Conservation (phyloP, 2,329 filamentous ascomycete genomes). For the Verticillium longisporum region DNA sequence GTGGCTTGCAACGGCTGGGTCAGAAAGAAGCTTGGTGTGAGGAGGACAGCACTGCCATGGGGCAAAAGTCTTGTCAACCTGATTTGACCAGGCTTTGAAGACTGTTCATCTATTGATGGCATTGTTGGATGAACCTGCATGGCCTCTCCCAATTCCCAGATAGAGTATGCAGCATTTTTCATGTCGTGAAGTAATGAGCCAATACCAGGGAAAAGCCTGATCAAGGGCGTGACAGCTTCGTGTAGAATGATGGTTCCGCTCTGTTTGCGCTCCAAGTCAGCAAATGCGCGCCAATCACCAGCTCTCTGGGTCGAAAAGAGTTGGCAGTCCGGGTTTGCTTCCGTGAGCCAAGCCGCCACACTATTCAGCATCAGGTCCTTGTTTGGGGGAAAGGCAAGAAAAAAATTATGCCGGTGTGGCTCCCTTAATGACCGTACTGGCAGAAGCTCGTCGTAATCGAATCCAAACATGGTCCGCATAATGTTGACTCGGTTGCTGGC, state of each 20-base stretch:
- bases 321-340: slow-evolving; percentile 28
- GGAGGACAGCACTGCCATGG: slow-evolving; percentile 24
- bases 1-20: slow-evolving; percentile 26
- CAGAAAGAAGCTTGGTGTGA: slow-evolving; percentile 34
- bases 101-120: slow-evolving; percentile 5
- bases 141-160: slow-evolving; percentile 35
- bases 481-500: slow-evolving; percentile 4
- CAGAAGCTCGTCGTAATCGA: slow-evolving; percentile 23
- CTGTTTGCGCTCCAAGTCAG: slow-evolving; percentile 12
- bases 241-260: slow-evolving; percentile 35
- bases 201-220: slow-evolving; percentile 30
- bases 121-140: slow-evolving; percentile 12
- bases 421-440: slow-evolving; percentile 9
- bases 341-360: slow-evolving; percentile 37
- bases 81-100: slow-evolving; percentile 3
- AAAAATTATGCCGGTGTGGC: slow-evolving; percentile 29
- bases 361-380: slow-evolving; percentile 25
- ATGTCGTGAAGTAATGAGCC: slow-evolving; percentile 20
- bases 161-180: slow-evolving; percentile 18
- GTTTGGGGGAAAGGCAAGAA: slow-evolving; percentile 39
- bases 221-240: slow-evolving; percentile 28
- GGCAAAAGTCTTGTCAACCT: slow-evolving; percentile 18
- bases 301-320: slow-evolving; percentile 31
- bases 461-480: slow-evolving; percentile 20
- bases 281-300: slow-evolving; percentile 43